Evolutionary conservation across 148 eudicot genomes (phyloP), one percentile per base, ranked within the genome.

Genomic region (Dysphania ambrosioides): DNA sequence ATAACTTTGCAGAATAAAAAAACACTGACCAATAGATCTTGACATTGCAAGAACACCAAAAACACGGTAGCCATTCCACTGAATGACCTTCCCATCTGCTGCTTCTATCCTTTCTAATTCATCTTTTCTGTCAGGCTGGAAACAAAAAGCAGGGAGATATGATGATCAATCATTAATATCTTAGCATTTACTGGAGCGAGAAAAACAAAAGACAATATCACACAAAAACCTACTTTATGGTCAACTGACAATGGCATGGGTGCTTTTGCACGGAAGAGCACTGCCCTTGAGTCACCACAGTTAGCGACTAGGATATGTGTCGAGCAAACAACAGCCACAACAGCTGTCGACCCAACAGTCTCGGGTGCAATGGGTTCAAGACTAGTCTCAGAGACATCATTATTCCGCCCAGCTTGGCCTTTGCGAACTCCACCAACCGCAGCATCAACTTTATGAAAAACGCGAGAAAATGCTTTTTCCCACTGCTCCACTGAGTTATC

Each of bases 21-120:
- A 47, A 61, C 24, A 41, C 87, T 72, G 82, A 87, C 91, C 91
- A 58, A 87, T 87, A 49, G 91, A 87, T 70, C 91, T 87, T 51
- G 91, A 87, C 88, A 85, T 87, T 31, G 91, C 88, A 62, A 85
- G 88, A 62, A 87, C 87, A 47, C 91, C 91, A 58, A 83, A 85
- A 76, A 87, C 91, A 59, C 91, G 88, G 78, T 68, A 83, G 66
- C 87, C 91, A 71, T 82, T 78, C 91, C 91, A 87, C 42, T 83
- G 76, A 49, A 87, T 83, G 66, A 87, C 87, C 77, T 78, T 85
- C 61, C 91, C 91, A 67, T 85, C 91, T 4, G 79, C 79, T 73
- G 86, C 85, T 82, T 87, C 91, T 56, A 87, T 85, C 77, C 91
- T 78, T 24, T 77, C 87, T 72, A 79, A 83, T 74, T 87, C 91